Conservation (phyloP, 1,139 yeast genomes). For the Geotrichum siamense region DNA sequence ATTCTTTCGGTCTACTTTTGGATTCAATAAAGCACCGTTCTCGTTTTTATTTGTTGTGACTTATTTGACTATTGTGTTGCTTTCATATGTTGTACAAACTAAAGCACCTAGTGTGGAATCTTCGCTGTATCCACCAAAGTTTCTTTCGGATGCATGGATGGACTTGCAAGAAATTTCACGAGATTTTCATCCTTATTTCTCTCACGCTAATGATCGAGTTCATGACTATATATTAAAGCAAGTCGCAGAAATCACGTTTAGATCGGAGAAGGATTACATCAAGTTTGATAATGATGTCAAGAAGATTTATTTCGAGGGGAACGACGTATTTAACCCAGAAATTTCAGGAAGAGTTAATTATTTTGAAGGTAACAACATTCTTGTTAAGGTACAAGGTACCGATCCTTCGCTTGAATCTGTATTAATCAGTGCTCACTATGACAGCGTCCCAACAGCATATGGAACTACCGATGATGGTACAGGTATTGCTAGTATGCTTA, state of each 20-base stretch:
- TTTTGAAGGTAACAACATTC: conserved; percentile 71
- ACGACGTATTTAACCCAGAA: conserved; percentile 41
- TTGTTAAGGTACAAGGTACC: conserved; percentile 65
- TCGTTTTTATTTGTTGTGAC: conserved; percentile 25
- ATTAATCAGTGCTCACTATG: conserved; percentile 77
- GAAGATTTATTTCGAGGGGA: conserved; percentile 43
- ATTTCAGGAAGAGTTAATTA: conserved; percentile 48
- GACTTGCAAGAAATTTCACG: conserved; percentile 62
- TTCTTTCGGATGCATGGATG: conserved; percentile 51
- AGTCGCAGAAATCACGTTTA: conserved; percentile 35
- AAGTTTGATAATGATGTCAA: conserved; percentile 47
- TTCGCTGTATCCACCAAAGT: conserved; percentile 20
- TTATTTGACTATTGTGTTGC: conserved; percentile 17
- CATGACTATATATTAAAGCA: conserved; percentile 55
- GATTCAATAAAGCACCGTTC: conserved; percentile 27
- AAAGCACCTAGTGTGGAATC: conserved; percentile 21
- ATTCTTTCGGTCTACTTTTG: conserved; percentile 22
- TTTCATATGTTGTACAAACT: conserved; percentile 15
- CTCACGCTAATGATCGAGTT: conserved; percentile 67
- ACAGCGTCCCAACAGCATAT: conserved; percentile 78
- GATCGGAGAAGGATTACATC: conserved; percentile 37
- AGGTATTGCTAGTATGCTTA: conserved; percentile 81
- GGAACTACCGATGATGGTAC: conserved; percentile 94
- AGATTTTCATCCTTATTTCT: conserved; percentile 68
- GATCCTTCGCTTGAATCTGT: conserved; percentile 54